Percentiles rank a stretch among this genome's conserved stretches.
phyloP scores from a whole-genome alignment of 2,329 filamentous ascomycete species.

The Diaporthe velutina region DNA sequence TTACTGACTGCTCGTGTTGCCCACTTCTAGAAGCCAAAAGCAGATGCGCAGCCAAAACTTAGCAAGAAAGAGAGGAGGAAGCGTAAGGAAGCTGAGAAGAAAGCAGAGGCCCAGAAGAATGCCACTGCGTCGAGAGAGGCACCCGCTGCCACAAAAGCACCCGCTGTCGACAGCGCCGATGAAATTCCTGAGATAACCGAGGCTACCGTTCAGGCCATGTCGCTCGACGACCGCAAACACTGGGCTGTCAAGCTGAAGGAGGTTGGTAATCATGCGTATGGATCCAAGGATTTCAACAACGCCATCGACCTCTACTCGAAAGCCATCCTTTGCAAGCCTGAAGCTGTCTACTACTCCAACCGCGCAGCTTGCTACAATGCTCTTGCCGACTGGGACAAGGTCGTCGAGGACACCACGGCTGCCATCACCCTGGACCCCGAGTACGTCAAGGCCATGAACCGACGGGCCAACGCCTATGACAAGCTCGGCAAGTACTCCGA shows the following conservation, averaged over 20 bases:
- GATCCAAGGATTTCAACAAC: conserved; percentile 90
- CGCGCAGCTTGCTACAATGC: conserved; percentile 97
- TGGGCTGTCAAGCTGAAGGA: conserved; percentile 94
- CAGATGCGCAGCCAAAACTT: conserved; percentile 73
- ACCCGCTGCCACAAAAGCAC: conserved; percentile 56
- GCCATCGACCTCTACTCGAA: conserved; percentile 96
- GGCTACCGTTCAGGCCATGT: conserved; percentile 63
- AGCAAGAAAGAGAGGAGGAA: conserved; percentile 93
- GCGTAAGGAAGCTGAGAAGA: conserved; percentile 82
- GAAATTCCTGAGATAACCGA: conserved; percentile 79
- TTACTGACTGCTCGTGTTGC: conserved; percentile 8
- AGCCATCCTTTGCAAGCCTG: conserved; percentile 96
- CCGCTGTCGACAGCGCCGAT: conserved; percentile 69
- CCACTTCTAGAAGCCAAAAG: conserved; percentile 52
- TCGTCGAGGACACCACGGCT: conserved; percentile 96
- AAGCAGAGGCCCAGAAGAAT: conserved; percentile 60
- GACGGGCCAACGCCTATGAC: conserved; percentile 96
- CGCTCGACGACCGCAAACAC: conserved; percentile 80
- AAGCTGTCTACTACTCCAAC: conserved; percentile 99
- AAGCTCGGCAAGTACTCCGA: conserved; percentile 92
- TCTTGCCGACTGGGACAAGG: conserved; percentile 92
- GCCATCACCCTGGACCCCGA: conserved; percentile 93
- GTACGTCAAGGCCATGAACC: conserved; percentile 98
- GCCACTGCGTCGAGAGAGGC: conserved; percentile 47
- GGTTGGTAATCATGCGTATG: conserved; percentile 96